phyloP scores from a whole-genome alignment of 108 stramenopile species.

The Licmophora abbreviata region DNA sequence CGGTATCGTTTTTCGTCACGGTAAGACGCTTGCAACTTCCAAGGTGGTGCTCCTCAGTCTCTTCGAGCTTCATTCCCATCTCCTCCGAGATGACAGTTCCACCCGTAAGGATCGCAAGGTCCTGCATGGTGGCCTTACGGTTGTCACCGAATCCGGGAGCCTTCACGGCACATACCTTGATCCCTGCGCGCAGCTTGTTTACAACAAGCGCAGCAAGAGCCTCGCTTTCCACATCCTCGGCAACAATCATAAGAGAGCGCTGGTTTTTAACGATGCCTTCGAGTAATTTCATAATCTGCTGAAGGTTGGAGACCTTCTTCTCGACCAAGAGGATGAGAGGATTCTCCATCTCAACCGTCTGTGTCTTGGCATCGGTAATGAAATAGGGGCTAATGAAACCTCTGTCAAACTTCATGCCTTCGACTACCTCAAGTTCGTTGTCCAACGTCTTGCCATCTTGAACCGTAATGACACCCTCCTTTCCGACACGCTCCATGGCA shows the following conservation, averaged over 20 bases:
- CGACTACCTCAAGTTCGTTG: constrained; percentile 98
- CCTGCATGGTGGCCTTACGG: constrained; percentile 99
- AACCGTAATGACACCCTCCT: constrained; percentile 99
- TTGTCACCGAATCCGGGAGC: constrained; percentile 99
- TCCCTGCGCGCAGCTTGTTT: constrained; percentile 98
- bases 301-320: constrained; percentile 96
- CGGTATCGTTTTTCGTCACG: constrained; percentile 97
- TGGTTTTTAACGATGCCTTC: constrained; percentile 92
- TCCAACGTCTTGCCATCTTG: constrained; percentile 99
- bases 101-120: constrained; percentile 97
- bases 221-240: constrained; percentile 99
- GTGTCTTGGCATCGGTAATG: constrained; percentile 97
- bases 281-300: constrained; percentile 92
- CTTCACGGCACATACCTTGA: constrained; percentile 99
- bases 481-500: constrained; percentile 99
- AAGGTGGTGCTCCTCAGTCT: constrained; percentile 82
- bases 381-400: constrained; percentile 99
- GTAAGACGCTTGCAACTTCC: constrained; percentile 91
- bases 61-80: constrained; percentile 96
- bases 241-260: constrained; percentile 92
- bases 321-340: constrained; percentile 96
- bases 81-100: constrained; percentile 98
- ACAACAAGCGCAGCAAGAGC: constrained; percentile 99
- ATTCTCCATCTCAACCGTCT: constrained; percentile 93
- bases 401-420: constrained; percentile 99